Base-by-base conservation (phyloP, 176 grass and related monocot species). In the Hyparrhenia diplandra region DNA sequence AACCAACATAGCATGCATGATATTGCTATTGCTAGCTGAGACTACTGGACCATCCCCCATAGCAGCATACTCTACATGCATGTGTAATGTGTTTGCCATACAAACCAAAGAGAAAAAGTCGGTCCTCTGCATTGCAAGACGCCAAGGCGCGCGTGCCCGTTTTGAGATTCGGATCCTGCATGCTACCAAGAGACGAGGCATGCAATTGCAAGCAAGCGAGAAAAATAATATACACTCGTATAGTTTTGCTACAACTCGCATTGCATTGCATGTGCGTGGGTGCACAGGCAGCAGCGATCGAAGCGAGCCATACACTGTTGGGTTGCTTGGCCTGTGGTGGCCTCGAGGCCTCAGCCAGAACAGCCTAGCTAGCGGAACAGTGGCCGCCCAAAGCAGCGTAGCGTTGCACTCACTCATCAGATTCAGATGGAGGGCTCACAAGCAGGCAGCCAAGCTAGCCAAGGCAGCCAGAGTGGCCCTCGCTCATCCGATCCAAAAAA, bases 281-380 rank as follows among this genome's bases (percentile, higher is more conserved):
- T 16, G 71, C 32, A 55, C 20, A 24, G n/a, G 52, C 21, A 46
- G n/a, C 66, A 11, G 11, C 58, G 20, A 66, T 80, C 42, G 6
- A 64, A 54, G 49, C 5, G 49, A 9, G 30, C 11, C 68, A 52
- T 21, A 39, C 37, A 73, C 76, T 74, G 84, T 86, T 86, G 14
- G 24, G 43, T 64, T 55, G 36, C 74, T 67, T 39, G 34, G 34
- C 21, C n/a, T 69, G 36, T 21, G 49, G 49, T 52, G 49, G 2
- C 18, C 49, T n/a, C 1, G 4, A 17, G 41, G 10, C 29, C 30
- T 71, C 13, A 10, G 16, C 28, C 67, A 54, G 21, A 70, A 85
- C 68, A 86, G 68, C 41, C 59, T 64, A 80, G n/a, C n/a, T n/a
- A 80, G 77, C 69, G 59, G 18, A 80, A 80, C 11, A 80, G 84